Evolutionary conservation across 371 early-diverging fungal species (phyloP).

Genomic region (Mycotypha africana): DNA sequence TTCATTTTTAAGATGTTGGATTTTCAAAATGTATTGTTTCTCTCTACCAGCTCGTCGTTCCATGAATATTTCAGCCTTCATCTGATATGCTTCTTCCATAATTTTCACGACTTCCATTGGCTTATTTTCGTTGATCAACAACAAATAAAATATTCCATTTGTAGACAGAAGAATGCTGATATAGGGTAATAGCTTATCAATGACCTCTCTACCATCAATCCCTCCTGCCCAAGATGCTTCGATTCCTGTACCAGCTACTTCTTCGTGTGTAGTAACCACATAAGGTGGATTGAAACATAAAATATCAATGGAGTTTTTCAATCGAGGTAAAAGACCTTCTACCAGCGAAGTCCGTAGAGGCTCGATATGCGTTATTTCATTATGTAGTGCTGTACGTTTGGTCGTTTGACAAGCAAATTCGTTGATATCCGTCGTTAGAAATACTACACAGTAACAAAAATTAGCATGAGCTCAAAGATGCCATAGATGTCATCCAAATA

Average conservation of each 20-base stretch:
- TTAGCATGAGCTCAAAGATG: no score
- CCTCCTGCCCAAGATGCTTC: constrained; percentile 96
- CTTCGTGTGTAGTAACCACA: constrained; percentile 73
- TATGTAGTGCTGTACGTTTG: constrained; percentile 52
- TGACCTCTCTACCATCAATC: constrained; percentile 84
- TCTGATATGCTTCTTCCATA: constrained; percentile 35
- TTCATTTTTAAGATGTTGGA: no score
- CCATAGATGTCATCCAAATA: no score
- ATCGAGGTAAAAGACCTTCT: constrained; percentile 48
- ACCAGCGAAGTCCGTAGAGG: constrained; percentile 55
- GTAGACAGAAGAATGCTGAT: constrained; percentile 69
- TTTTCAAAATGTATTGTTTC: constrained; percentile 38
- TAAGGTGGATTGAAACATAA: constrained; percentile 95
- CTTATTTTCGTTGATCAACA: constrained; percentile 86
- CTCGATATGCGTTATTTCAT: constrained; percentile 50
- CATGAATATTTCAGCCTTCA: constrained; percentile 37
- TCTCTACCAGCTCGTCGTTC: constrained; percentile 57
- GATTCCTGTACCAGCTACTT: constrained; percentile 70
- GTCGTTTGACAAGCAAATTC: constrained; percentile 66
- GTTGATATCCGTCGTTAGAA: constrained; percentile 83
- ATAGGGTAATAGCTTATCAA: constrained; percentile 74
- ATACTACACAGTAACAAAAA: no score
- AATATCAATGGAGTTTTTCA: constrained; percentile 62
- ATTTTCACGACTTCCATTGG: constrained; percentile 74
- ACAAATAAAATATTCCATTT: constrained; percentile 79